Base-by-base conservation (phyloP, 2,329 filamentous ascomycete species). In the Pyricularia sp. region DNA sequence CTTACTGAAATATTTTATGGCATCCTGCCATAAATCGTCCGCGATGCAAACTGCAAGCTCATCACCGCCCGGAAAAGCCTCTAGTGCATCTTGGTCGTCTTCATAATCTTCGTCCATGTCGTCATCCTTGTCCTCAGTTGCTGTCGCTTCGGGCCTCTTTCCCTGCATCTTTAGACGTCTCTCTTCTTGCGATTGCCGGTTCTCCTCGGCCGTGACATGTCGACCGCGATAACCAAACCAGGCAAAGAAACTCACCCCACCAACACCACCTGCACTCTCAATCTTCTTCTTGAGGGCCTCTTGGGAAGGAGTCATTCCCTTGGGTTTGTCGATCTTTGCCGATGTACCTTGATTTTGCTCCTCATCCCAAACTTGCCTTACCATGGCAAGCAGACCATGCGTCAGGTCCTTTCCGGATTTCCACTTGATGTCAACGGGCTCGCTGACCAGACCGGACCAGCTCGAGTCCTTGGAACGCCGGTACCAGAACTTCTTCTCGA, bases 401-500 rank as follows among this genome's bases (percentile, higher is more conserved):
- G 93, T 97, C 75, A 94, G 81, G 79, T 98, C 94, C 83, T 92
- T 92, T 76, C 86, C 91, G 75, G 87, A 86, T 86, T 93, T 95
- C 93, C 93, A 97, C 76, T 88, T 84, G 79, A 98, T 94, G 73
- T 89, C 85, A 72, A 97, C 92, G 6, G 94, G 94, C 82, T 97
- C 93, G 28, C 90, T 94, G 69, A 97, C 92, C 42, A 97, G 85
- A 50, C 92, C 92, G 50, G 86, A 83, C 87, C 88, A 93, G 75
- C 86, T 85, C 76, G 90, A 86, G 77, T 84, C 86, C 58, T 68
- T 68, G 70, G 86, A 83, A 77, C 86, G 85, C 73, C 94, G 89
- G 84, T 90, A 93, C 86, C 90, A 94, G 81, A 98, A 97, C 77
- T 91, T 92, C 89, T 98, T 98, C 81, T 94, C 91, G 66, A 98